phyloP scores from a whole-genome alignment of 2,329 filamentous ascomycete genomes.

The Cladosporium sp. region DNA sequence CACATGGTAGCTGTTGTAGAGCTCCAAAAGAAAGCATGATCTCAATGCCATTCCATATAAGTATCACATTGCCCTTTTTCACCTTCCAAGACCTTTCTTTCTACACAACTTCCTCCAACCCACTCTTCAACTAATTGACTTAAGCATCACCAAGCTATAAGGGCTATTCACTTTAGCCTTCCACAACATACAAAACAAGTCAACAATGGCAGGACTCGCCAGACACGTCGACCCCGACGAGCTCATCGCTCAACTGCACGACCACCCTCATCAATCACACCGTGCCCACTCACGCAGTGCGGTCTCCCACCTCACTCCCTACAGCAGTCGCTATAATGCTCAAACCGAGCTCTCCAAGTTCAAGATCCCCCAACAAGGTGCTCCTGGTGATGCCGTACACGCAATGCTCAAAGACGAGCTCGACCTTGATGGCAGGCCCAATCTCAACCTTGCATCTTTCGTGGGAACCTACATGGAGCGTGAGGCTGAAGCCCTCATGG shows the following conservation, averaged over 20 bases:
- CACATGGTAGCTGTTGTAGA: neutral
- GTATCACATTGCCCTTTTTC: neutral
- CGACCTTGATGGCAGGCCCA: slow-evolving; percentile 65
- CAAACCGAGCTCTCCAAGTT: slow-evolving; percentile 60
- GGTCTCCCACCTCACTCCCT: slow-evolving; percentile 57
- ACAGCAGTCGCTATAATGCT: slow-evolving; percentile 58
- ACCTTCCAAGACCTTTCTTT: neutral
- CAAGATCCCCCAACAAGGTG: slow-evolving; percentile 57
- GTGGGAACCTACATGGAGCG: slow-evolving; percentile 55
- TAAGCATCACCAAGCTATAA: neutral
- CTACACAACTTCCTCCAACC: neutral
- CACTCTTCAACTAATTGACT: neutral
- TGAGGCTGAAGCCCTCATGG: slow-evolving; percentile 60
- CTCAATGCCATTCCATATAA: neutral
- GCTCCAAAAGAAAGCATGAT: neutral
- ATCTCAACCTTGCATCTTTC: slow-evolving; percentile 69
- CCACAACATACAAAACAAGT: neutral
- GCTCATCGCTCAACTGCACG: slow-evolving; percentile 55
- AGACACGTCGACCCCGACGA: slow-evolving; percentile 52
- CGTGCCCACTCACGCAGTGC: slow-evolving; percentile 41
- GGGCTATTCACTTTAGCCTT: neutral
- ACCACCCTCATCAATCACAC: slow-evolving; percentile 40
- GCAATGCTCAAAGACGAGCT: slow-evolving; percentile 60
- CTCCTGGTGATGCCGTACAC: slow-evolving; percentile 63
- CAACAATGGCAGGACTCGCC: slow-evolving; percentile 50